Base-by-base conservation (phyloP, 1,139 yeast genomes). In the Pichia sp. region DNA sequence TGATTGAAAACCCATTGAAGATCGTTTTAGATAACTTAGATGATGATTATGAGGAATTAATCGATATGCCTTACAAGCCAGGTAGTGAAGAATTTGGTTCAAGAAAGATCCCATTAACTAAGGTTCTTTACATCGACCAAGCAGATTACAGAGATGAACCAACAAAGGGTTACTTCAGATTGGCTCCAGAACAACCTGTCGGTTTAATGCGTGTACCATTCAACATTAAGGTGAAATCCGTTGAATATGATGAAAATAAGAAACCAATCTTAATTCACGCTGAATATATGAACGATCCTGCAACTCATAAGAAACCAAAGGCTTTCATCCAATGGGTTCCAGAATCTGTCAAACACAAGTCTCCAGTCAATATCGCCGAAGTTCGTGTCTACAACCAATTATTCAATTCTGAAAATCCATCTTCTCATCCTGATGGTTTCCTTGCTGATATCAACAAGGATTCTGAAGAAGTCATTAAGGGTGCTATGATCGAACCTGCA, bases 271-370 rank as follows among this genome's bases (percentile, higher is more conserved):
- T 80, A 67, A 79, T 94, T 50, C 83, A 84, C 56, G 96, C 87
- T 40, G 79, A 85, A 61, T 93, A 93, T 65, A 89, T 90, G 62
- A 80, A 80, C 56, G 87, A 78, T 48, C 69, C 73, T 43, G 67
- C 67, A 37, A 72, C 73, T 42, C 77, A 76, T 60, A 69, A 66
- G 58, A 87, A 85, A 62, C 97, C 98, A 58, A 93, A 91, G 76
- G 90, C 99, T 2, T 94, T 75, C 64, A 90, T 94, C 63, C 99
- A 94, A 71, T 94, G 99, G 99, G 83, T 94, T 47, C 96, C 97
- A 40, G 79, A 80, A 53, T 72, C 82, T 17, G 72, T 75, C 35
- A 76, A 77, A 51, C 72, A 79, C 59, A 70, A 72, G 40, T 81
- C 89, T 8, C 90, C 90, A 7, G 72, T 84, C 22, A 67, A 67